Evolutionary conservation across 352 stramenopile species (phyloP), one percentile per base, ranked within the genome.

Genomic region (Globisporangium uncinulatum): DNA sequence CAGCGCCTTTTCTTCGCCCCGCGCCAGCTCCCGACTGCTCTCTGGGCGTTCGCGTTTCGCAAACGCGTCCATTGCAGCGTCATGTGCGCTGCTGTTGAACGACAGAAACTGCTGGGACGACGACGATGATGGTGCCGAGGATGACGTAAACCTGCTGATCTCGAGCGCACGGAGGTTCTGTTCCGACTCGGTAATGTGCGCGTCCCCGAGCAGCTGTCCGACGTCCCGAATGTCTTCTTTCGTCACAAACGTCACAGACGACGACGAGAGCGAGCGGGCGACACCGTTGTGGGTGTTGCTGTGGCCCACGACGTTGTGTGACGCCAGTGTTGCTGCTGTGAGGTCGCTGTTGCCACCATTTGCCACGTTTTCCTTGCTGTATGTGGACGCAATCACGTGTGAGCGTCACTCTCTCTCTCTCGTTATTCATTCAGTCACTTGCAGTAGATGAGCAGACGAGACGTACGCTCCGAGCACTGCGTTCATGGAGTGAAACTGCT

Each of bases 221-320:
- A 93, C 68, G 44, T 79, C 65, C 48, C 73, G 79, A 44, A 93
- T 90, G 67, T 93, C 83, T 62, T 93, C 83, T 60, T 87, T 89
- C 42, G 78, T 89, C n/a, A n/a, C n/a, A 15, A 93, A 71, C n/a
- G 74, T 68, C 29, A 88, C 62, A 13, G 78, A 85, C 43, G 83
- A 90, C 39, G 83, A 93, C 47, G 80, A 90, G 31, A 77, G 58
- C 24, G 76, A 86, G 20, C 79, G 74, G 4, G 62, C 43, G 7
- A 70, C 63, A 50, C 36, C 69, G 32, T 9, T 9, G 32, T 37
- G n/a, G n/a, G n/a, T n/a, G n/a, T n/a, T n/a, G n/a, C n/a, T 37
- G 57, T 32, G 77, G 54, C 21, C 51, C 54, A n/a, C 52, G 42
- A 4, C 63, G 59, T 56, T 67, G 56, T 34, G 70, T 59, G 63